Percentiles rank a stretch among this genome's conserved stretches.
phyloP scores from a whole-genome alignment of 345 rosid species.

The Populus nigra region DNA sequence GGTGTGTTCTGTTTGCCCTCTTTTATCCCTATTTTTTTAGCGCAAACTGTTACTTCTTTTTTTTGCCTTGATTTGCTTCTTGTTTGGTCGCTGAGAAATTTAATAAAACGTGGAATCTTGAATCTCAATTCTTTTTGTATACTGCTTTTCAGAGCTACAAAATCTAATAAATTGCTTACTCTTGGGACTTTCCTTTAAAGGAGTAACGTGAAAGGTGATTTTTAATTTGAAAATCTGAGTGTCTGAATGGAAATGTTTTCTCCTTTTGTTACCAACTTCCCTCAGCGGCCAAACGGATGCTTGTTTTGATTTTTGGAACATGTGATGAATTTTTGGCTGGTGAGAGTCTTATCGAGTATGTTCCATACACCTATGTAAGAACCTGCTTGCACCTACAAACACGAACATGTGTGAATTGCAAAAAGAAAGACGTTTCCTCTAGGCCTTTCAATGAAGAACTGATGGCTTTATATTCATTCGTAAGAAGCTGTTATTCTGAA shows the following conservation, averaged over 20 bases:
- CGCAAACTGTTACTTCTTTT: not conserved
- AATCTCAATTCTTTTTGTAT: not conserved
- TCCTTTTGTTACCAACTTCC: conserved; percentile 1
- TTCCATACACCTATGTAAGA: conserved; percentile 50
- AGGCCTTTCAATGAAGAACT: conserved; percentile 68
- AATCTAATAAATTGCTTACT: not conserved
- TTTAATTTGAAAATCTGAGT: not conserved
- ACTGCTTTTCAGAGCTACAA: not conserved
- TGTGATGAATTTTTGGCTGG: conserved; percentile 40
- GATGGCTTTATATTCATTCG: conserved; percentile 74
- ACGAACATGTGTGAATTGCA: conserved; percentile 46
- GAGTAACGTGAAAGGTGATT: not conserved
- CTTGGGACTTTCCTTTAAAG: not conserved
- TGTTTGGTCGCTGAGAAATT: conserved; percentile 36
- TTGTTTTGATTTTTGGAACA: conserved; percentile 15
- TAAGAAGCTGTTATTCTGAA: conserved; percentile 69
- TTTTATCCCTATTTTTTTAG: not conserved
- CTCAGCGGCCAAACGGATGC: conserved; percentile 34
- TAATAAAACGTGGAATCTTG: not conserved
- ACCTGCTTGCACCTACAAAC: conserved; percentile 44
- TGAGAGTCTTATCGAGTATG: conserved; percentile 48
- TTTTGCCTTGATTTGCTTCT: conserved; percentile 5
- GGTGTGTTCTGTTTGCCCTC: conserved; percentile 66
- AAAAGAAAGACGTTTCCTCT: conserved; percentile 50
- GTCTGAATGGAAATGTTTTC: not conserved